Evolutionary conservation across 768 basidiomycete species (phyloP).

Genomic region (Dioszegia aurantiaca): DNA sequence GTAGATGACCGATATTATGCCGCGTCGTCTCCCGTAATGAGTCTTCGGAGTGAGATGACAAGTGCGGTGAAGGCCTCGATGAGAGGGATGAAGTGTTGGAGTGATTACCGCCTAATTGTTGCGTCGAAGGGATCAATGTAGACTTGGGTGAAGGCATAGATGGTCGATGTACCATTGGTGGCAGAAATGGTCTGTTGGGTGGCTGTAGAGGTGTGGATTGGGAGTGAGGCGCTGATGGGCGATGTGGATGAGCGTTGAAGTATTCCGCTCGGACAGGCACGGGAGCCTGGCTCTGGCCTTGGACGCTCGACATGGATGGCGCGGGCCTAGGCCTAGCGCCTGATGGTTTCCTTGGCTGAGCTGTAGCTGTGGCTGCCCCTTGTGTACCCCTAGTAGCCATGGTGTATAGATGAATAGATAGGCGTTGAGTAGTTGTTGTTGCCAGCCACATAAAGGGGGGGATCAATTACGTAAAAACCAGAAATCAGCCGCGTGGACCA

Average conservation of each 20-base stretch:
- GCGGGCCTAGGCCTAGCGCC: constrained; percentile 14
- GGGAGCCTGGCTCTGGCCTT: constrained; percentile 9
- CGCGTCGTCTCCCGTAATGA: constrained; percentile 7
- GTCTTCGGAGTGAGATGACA: constrained; percentile 1
- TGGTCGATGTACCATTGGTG: constrained; percentile 6
- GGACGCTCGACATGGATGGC: constrained; percentile 17
- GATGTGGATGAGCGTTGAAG: constrained; percentile 3
- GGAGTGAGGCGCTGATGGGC: constrained; percentile 1
- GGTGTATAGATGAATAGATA: neutral
- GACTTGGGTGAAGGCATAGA: constrained; percentile 16
- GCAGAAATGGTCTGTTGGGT: neutral
- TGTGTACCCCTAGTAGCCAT: neutral
- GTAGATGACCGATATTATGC: constrained; percentile 11
- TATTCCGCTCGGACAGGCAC: constrained; percentile 9
- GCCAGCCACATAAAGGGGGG: neutral
- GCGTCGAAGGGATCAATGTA: neutral
- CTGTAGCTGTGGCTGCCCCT: neutral
- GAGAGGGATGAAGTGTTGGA: neutral
- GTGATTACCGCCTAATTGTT: no score
- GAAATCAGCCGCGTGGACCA: constrained; percentile 8
- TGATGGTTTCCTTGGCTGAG: constrained; percentile 12
- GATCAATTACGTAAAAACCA: neutral
- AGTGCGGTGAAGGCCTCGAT: neutral
- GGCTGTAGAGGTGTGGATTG: neutral
- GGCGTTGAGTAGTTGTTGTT: constrained; percentile 14